Base-by-base conservation (phyloP, 1,139 yeast genomes). In the Blastobotrys proliferans region DNA sequence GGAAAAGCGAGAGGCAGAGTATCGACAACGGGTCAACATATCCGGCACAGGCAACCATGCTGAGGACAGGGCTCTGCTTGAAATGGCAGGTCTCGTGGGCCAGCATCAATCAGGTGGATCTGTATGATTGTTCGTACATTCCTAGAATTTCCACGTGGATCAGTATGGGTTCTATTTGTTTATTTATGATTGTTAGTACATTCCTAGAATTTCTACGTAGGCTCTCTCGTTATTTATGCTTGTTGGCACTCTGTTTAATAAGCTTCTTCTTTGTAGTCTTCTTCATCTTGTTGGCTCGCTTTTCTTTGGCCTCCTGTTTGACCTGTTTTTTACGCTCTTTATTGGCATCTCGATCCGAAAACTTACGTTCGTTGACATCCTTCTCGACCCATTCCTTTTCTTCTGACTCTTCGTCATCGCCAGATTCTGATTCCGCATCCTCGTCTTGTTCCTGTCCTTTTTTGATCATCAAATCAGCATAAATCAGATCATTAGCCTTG, bases 11-110 rank as follows among this genome's bases (percentile, higher is more conserved):
- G 95, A 86, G 58, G 95, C 95, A 0, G 76, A 78, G 53, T 81
- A 87, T 26, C 70, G 97, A 44, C 85, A 81, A 55, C 71, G 76
- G 27, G 76, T 88, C 3, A 86, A 87, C 55, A 36, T 51, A 10
- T n/a, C n/a, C n/a, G 48, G 53, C 14, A 14, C 21, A 11, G 73
- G 74, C 44, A 76, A 72, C 45, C 59, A 84, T 55, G 85, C 83
- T 1, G 97, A 88, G 54, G 96, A 88, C 44, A 66, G 90, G 39
- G 95, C 96, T 1, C 69, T 90, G 41, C 66, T 90, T 52, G 97
- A 88, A 53, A 76, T 90, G 90, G 97, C 87, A 0, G 97, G 97
- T 0, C 60, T 90, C 9, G 79, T 87, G 5, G 96, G 96, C 0
- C 79, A 80, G 44, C 73, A 74, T 46, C 72, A 74, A 35, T 72